phyloP scores from a whole-genome alignment of 768 basidiomycete species.

The Hemileccinum rubropunctum region DNA sequence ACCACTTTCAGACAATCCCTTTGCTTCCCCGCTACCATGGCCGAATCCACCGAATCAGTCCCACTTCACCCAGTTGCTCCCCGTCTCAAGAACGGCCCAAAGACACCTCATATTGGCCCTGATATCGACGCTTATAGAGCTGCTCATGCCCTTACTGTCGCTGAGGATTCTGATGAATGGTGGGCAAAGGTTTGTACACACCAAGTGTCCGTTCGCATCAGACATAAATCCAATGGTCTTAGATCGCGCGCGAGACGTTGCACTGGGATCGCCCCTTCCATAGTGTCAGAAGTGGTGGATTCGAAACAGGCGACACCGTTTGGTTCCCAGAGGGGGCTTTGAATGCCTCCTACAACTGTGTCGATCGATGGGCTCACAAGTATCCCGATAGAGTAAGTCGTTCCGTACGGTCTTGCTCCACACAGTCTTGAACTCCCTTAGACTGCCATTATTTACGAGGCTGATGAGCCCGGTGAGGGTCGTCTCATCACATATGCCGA shows the following conservation, averaged over 20 bases:
- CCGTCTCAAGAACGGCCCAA: conserved; percentile 60
- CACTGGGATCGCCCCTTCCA: conserved; percentile 90
- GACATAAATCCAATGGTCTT: neutral
- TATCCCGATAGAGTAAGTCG: conserved; percentile 70
- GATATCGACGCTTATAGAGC: conserved; percentile 69
- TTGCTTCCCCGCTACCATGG: conserved; percentile 33
- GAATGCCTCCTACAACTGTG: conserved; percentile 96
- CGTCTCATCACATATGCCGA: conserved; percentile 75
- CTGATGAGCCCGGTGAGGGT: conserved; percentile 87
- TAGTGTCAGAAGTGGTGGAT: conserved; percentile 79
- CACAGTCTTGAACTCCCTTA: conserved; percentile 26
- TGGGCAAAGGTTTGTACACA: conserved; percentile 69
- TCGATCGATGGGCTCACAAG: conserved; percentile 93
- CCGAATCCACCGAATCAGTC: conserved; percentile 33
- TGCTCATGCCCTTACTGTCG: conserved; percentile 70
- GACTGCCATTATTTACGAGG: conserved; percentile 98
- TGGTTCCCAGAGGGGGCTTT: conserved; percentile 97
- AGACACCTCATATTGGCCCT: conserved; percentile 78
- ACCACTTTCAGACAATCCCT: neutral
- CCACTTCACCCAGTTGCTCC: conserved; percentile 73
- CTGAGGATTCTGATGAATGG: conserved; percentile 77
- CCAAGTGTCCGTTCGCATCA: neutral
- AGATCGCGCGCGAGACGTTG: conserved; percentile 73
- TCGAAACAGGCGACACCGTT: conserved; percentile 80
- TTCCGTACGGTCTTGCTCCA: neutral